A percentile compares a stretch with the other conserved stretches of the same genome.
These are phyloP conservation scores for Plantago rigida DNA, from an alignment of 305 asterid species.

Conservation along the genomic window DNA sequence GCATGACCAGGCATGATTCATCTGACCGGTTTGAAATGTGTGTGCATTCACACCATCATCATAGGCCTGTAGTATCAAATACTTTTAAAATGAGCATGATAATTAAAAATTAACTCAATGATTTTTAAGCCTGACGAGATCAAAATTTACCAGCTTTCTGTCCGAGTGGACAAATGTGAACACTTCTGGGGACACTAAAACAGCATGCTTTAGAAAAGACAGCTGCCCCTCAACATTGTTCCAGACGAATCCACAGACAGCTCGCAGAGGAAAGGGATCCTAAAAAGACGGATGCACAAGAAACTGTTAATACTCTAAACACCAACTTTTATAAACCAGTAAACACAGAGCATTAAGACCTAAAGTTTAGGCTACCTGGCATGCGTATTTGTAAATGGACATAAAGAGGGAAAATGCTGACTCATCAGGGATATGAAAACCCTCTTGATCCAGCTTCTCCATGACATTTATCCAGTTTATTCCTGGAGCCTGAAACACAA, in stretches of 20 bases:
- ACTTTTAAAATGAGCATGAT: conserved; percentile 9
- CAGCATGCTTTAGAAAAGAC: conserved; percentile 77
- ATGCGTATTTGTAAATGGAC: conserved; percentile 64
- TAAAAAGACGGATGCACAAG: conserved; percentile 26
- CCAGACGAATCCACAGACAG: conserved; percentile 87
- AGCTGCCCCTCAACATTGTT: conserved; percentile 92
- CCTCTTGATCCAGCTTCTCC: conserved; percentile 89
- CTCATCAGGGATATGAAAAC: conserved; percentile 65
- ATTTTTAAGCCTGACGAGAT: conserved; percentile 13
- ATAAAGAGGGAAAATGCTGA: conserved; percentile 81
- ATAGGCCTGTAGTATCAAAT: conserved; percentile 43
- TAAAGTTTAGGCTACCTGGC: conserved; percentile 50
- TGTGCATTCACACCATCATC: conserved; percentile 51
- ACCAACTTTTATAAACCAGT: background rate
- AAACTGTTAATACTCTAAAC: background rate
- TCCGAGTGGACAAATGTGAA: conserved; percentile 71
- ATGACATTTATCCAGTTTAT: conserved; percentile 66
- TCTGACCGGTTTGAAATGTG: conserved; percentile 47
- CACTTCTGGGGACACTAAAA: conserved; percentile 67
- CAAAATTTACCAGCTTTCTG: conserved; percentile 62
- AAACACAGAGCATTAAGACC: conserved; percentile 12
- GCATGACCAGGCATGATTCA: conserved; percentile 74
- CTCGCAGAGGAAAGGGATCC: conserved; percentile 90
- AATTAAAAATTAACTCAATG: conserved; percentile 1
- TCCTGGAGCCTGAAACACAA: conserved; percentile 58